Evolutionary conservation across 2,329 filamentous ascomycete species (phyloP).

Genomic region (Aspergillus sclerotialis): DNA sequence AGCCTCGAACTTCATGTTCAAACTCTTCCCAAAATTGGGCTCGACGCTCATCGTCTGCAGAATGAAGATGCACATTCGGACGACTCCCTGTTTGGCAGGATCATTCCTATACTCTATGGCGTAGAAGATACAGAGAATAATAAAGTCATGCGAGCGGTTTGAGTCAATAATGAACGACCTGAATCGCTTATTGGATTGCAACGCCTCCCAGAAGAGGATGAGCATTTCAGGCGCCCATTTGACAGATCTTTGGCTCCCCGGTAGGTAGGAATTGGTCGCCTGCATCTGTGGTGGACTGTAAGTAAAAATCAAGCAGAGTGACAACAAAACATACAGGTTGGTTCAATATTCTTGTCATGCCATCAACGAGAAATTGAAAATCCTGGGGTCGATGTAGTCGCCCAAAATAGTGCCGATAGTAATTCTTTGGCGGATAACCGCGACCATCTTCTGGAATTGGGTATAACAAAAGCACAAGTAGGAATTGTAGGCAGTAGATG

Average conservation of each 20-base stretch:
- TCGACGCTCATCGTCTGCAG: slow-evolving; percentile 93
- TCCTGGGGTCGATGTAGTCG: slow-evolving; percentile 88
- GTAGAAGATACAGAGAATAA: slow-evolving; percentile 85
- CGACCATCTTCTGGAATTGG: slow-evolving; percentile 72
- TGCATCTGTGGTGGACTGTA: slow-evolving; percentile 51
- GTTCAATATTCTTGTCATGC: slow-evolving; percentile 85
- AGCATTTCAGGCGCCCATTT: slow-evolving; percentile 93
- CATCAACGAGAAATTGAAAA: slow-evolving; percentile 94
- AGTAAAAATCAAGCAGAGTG: slow-evolving; percentile 4
- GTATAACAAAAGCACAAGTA: slow-evolving; percentile 80
- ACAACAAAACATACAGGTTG: slow-evolving; percentile 54
- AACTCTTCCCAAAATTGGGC: slow-evolving; percentile 76
- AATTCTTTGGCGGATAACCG: slow-evolving; percentile 69
- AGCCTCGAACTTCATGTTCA: slow-evolving; percentile 82
- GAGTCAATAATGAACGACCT: slow-evolving; percentile 96
- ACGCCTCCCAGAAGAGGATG: slow-evolving; percentile 94
- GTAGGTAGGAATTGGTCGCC: slow-evolving; percentile 79
- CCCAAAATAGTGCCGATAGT: slow-evolving; percentile 85
- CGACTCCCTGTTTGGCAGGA: slow-evolving; percentile 78
- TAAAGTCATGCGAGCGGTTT: slow-evolving; percentile 84
- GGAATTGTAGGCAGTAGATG: slow-evolving; percentile 82
- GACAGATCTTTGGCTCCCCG: slow-evolving; percentile 69
- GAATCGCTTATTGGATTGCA: slow-evolving; percentile 97
- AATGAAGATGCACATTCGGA: slow-evolving; percentile 96
- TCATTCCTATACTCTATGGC: slow-evolving; percentile 84